Evolutionary conservation across 2,329 filamentous ascomycete species (phyloP), one percentile per base, ranked within the genome.

Genomic region (Calonectria hongkongensis): DNA sequence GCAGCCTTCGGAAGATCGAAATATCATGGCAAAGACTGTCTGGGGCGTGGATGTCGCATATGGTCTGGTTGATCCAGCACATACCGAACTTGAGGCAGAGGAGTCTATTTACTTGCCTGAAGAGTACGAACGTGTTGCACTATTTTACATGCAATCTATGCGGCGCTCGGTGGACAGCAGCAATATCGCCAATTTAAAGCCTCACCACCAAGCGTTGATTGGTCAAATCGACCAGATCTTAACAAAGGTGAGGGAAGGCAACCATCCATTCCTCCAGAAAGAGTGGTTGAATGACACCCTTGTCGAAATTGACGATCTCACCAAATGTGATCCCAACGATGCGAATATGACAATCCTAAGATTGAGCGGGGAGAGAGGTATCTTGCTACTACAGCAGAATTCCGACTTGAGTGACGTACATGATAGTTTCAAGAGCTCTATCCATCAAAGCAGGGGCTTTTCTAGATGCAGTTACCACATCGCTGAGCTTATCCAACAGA

Each of bases 11-110:
- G 50, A 54, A 2, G 50, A 54, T 33, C 50, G 50, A 9, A 54
- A 54, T 10, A n/a, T 54, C 6, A n/a, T 54, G 50, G 50, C 50
- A 2, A 54, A 54, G 50, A 54, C 50, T 10, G 50, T 54, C 6
- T 54, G 50, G 50, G 50, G 50, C 13, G 7, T 54, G 12, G 50
- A 54, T 33, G 50, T 54, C 8, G 50, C 15, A 6, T 54, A 54
- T 4, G 50, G 50, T 8, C 28, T 54, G 2, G 28, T 21, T n/a
- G 8, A 27, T 28, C 48, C 12, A 16, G 28, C 47, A 15, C 27
- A 50, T 21, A 1, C 48, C 48, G 25, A 51, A 12, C 27, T 6
- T 7, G 25, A 51, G 12, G 48, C 4, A 15, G 25, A 51, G 13
- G 25, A 28, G 48, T 27, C 48, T 3, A 6, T 54, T n/a, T 54